Percentiles rank a stretch among this genome's conserved stretches.
phyloP scores from a whole-genome alignment of 1,139 yeast genomes.

The Pneumocystis canis region DNA sequence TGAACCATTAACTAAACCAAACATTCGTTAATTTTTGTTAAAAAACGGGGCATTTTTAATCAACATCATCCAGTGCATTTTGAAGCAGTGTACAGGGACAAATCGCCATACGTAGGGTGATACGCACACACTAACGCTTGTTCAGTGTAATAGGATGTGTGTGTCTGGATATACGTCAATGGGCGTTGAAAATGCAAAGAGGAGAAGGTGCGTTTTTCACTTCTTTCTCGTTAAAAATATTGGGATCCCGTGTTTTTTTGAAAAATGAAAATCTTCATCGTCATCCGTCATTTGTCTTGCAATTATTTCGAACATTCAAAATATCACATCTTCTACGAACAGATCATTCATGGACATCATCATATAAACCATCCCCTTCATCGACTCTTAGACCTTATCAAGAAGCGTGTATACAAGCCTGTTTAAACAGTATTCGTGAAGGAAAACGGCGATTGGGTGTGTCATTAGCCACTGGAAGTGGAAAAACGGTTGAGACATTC shows the following conservation, averaged over 20 bases:
- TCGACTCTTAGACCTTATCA: constrained; percentile 77
- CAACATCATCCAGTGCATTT: constrained; percentile 62
- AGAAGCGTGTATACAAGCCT: constrained; percentile 46
- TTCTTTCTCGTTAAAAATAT: too few species aligned
- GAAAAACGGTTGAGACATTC: constrained; percentile 53
- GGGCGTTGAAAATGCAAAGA: too few species aligned
- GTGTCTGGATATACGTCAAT: background rate
- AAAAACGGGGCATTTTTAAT: background rate
- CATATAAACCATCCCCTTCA: too few species aligned
- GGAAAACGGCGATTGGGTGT: constrained; percentile 57
- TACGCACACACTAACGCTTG: background rate
- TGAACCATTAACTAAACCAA: constrained; percentile 77
- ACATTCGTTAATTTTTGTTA: too few species aligned
- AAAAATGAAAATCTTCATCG: too few species aligned
- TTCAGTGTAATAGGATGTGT: background rate
- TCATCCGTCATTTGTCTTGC: too few species aligned
- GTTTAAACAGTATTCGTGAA: constrained; percentile 35
- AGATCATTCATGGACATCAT: too few species aligned
- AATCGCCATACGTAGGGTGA: background rate
- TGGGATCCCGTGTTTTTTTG: too few species aligned
- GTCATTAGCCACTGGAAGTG: constrained; percentile 88
- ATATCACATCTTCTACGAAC: too few species aligned
- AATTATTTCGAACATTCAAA: too few species aligned
- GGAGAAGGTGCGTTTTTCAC: too few species aligned
- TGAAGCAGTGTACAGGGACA: constrained; percentile 56